Percentiles rank a stretch among this genome's conserved stretches.
Evolutionary conservation across 2,329 filamentous ascomycete species (phyloP).

Genomic region (Trichoderma citrinoviride): DNA sequence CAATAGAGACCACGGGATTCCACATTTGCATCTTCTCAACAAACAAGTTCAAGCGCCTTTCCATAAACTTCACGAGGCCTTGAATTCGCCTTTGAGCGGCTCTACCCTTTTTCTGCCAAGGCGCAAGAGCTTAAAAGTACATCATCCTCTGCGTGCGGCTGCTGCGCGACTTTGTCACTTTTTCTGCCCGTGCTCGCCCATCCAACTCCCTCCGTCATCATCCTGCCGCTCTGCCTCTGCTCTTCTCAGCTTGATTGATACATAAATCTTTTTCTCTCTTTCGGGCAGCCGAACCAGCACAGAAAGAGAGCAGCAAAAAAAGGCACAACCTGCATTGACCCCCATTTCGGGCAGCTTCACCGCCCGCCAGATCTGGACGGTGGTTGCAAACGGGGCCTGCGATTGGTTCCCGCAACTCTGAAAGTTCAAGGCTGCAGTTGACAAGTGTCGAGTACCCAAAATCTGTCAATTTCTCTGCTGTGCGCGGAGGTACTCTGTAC

Average conservation of each 20-base stretch:
- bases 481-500: neutral
- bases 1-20: too few relatives aligned
- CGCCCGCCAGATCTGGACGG: conserved; percentile 17
- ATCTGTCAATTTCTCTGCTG: too few relatives aligned
- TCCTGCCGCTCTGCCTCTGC: conserved; percentile 2
- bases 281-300: neutral
- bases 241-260: neutral
- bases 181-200: neutral
- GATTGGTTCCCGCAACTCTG: conserved; percentile 6
- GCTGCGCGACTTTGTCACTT: too few relatives aligned
- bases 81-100: too few relatives aligned
- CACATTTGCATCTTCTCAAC: neutral
- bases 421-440: neutral
- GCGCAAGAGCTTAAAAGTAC: too few relatives aligned
- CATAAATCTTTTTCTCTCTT: neutral
- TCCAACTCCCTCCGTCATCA: neutral
- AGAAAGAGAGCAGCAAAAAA: neutral
- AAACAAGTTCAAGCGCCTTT: too few relatives aligned
- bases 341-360: conserved; percentile 14
- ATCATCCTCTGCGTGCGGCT: too few relatives aligned
- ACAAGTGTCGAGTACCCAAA: neutral
- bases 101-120: too few relatives aligned
- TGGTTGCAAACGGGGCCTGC: conserved; percentile 4
- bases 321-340: neutral
- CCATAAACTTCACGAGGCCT: too few relatives aligned